Evolutionary conservation across 306 rosid genomes (phyloP).

Genomic region (Quercus cerris): DNA sequence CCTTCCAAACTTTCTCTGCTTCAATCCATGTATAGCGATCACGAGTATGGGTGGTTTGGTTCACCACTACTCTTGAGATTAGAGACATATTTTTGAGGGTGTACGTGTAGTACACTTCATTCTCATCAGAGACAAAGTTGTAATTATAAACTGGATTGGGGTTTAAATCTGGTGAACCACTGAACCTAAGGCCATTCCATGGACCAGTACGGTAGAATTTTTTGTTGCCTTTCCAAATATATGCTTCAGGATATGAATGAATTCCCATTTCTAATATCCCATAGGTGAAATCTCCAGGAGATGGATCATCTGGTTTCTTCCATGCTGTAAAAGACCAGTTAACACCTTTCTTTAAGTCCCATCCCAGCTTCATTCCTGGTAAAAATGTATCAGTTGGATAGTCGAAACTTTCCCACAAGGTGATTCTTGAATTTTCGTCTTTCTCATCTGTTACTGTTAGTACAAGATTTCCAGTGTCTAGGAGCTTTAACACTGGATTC

Average conservation of each 20-base stretch:
- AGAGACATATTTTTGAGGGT: slow-evolving; percentile 23
- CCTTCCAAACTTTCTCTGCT: slow-evolving; percentile 38
- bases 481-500: slow-evolving; percentile 34
- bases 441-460: slow-evolving; percentile 10
- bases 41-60: slow-evolving; percentile 22
- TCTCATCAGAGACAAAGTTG: slow-evolving; percentile 26
- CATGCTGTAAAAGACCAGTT: slow-evolving; percentile 36
- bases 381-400: slow-evolving; percentile 55
- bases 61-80: slow-evolving; percentile 41
- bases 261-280: slow-evolving; percentile 16
- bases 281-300: slow-evolving; percentile 39
- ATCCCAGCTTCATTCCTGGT: slow-evolving; percentile 59
- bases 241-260: slow-evolving; percentile 30
- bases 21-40: slow-evolving; percentile 37
- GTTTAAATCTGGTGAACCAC: slow-evolving; percentile 34
- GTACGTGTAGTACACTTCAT: slow-evolving; percentile 43
- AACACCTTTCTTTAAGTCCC: slow-evolving; percentile 38
- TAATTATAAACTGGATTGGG: slow-evolving; percentile 30
- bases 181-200: slow-evolving; percentile 42
- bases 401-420: slow-evolving; percentile 64
- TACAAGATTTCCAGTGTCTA: slow-evolving; percentile 51
- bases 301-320: slow-evolving; percentile 48
- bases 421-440: slow-evolving; percentile 21
- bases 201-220: slow-evolving; percentile 38
- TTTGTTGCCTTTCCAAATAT: slow-evolving; percentile 32